These are phyloP conservation scores for Termitomyces sp. DNA, from an alignment of 768 basidiomycete genomes.

Conservation along the genomic window DNA sequence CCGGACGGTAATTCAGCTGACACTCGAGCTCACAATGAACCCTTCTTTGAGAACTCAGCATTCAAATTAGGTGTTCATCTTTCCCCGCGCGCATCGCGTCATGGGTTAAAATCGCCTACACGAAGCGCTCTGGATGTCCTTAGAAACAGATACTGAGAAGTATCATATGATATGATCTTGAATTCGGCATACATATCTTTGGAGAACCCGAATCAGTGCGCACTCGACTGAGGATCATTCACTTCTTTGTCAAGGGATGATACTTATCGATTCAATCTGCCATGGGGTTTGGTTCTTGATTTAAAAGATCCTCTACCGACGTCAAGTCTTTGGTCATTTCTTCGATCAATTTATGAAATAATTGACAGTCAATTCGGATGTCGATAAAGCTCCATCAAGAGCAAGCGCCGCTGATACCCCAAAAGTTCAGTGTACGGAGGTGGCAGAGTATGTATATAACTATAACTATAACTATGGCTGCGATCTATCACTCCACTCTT, in stretches of 20 bases:
- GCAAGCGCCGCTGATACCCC: neutral
- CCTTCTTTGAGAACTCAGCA: neutral
- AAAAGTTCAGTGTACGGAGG: neutral
- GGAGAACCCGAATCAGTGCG: neutral
- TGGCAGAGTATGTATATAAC: no score
- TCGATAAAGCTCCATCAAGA: neutral
- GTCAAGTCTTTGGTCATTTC: neutral
- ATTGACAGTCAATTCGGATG: neutral
- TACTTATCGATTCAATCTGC: neutral
- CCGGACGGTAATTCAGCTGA: neutral
- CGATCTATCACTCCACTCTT: neutral
- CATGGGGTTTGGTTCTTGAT: neutral
- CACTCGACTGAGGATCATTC: neutral
- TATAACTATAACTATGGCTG: neutral
- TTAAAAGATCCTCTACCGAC: neutral
- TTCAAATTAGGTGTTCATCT: neutral
- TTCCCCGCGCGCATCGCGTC: neutral
- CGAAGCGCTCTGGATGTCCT: no score
- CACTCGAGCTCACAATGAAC: neutral
- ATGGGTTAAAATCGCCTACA: neutral
- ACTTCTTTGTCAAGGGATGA: neutral
- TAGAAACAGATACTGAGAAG: neutral
- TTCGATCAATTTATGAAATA: neutral
- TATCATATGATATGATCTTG: neutral
- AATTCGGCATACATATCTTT: neutral